Conservation (phyloP, 192 early-diverging fungal genomes). For the Physocladia obscura region DNA sequence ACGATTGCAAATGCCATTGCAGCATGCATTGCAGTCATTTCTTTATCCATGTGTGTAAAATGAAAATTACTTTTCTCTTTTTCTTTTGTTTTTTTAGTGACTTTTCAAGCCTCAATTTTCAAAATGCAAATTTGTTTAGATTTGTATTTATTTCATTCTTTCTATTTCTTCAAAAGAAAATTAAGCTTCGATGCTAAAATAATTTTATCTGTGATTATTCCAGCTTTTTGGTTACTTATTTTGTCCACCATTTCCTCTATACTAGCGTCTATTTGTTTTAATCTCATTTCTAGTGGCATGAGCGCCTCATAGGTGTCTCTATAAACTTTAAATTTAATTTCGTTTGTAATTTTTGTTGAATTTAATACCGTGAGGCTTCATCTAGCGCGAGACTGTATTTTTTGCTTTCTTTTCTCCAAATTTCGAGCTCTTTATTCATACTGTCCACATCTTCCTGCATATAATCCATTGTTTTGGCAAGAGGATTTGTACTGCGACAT, state of each 20-base stretch:
- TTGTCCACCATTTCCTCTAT: slow-evolving; percentile 56
- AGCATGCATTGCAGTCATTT: not conserved
- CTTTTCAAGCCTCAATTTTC: not conserved
- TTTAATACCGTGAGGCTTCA: slow-evolving; percentile 35
- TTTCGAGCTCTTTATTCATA: slow-evolving; percentile 59
- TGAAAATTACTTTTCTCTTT: not conserved
- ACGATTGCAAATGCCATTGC: not conserved
- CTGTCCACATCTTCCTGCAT: slow-evolving; percentile 62
- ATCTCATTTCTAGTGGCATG: slow-evolving; percentile 37
- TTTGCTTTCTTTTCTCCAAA: slow-evolving; percentile 47
- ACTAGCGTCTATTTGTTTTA: slow-evolving; percentile 43
- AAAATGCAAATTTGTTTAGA: not conserved
- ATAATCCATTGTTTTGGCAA: slow-evolving; percentile 59
- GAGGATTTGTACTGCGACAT: slow-evolving; percentile 53
- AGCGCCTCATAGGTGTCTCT: slow-evolving; percentile 43
- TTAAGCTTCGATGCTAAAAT: not conserved
- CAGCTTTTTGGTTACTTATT: slow-evolving; percentile 46
- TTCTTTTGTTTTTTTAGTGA: not conserved
- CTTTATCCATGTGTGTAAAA: too few relatives aligned
- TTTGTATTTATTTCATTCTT: slow-evolving; percentile 27
- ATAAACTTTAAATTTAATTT: not conserved
- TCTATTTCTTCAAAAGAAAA: not conserved
- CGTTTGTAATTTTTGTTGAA: not conserved
- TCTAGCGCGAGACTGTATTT: slow-evolving; percentile 39
- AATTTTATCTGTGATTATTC: slow-evolving; percentile 41